These are phyloP conservation scores for Fusarium humuli DNA, from an alignment of 2,329 filamentous ascomycete genomes.

Conservation along the genomic window DNA sequence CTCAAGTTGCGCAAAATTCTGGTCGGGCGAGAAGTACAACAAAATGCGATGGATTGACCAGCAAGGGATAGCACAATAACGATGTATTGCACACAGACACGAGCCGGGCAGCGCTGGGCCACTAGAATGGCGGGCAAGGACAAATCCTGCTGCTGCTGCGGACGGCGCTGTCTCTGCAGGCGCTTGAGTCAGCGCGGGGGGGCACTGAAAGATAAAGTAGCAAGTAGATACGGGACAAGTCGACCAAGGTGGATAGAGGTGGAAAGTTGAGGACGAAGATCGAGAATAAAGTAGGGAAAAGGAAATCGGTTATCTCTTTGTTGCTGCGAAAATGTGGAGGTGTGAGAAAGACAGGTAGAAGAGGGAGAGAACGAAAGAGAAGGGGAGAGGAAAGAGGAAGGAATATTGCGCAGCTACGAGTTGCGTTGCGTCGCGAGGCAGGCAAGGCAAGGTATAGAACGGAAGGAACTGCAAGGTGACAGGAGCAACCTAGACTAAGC, in stretches of 20 bases:
- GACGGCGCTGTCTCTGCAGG: conserved; percentile 36
- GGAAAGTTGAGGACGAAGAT: conserved; percentile 14
- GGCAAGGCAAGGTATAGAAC: conserved; percentile 13
- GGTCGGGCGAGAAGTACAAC: conserved; percentile 2
- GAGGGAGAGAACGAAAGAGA: conserved; percentile 30
- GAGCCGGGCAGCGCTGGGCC: conserved; percentile 37
- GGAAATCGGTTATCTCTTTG: conserved; percentile 33
- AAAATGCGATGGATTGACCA: conserved; percentile 17
- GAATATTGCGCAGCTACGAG: conserved; percentile 21
- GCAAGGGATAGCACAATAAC: conserved; percentile 22
- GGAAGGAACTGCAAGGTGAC: conserved; percentile 12
- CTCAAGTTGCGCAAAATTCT: conserved; percentile 8
- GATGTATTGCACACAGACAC: conserved; percentile 34
- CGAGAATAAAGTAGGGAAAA: conserved; percentile 13
- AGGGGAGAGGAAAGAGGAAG: conserved; percentile 34
- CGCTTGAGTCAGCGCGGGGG: conserved; percentile 35
- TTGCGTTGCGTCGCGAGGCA: conserved; percentile 10
- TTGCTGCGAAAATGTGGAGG: conserved; percentile 31
- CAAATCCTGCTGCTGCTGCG: conserved; percentile 40
- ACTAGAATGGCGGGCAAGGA: conserved; percentile 42
- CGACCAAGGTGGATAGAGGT: conserved; percentile 17
- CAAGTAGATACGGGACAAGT: conserved; percentile 1
- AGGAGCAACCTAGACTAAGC: conserved; percentile 5
- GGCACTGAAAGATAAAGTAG: conserved; percentile 6
- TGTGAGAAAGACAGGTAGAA: conserved; percentile 24